phyloP scores from a whole-genome alignment of 1,139 yeast species.

The Debaryomycetaceae sp. region DNA sequence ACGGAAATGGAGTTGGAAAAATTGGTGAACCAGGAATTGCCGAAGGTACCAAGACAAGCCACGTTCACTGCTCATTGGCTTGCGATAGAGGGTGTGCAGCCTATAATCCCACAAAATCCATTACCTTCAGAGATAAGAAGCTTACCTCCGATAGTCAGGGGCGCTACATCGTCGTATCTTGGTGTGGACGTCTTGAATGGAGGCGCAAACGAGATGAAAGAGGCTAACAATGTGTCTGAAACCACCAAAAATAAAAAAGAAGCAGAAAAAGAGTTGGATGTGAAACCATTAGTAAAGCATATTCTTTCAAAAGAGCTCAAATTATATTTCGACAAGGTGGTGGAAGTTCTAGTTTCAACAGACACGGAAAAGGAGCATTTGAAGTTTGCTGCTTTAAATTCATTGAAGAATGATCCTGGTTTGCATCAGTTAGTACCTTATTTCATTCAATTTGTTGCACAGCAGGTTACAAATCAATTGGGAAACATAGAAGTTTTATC shows the following conservation, averaged over 20 bases:
- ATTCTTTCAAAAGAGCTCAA: conserved; percentile 92
- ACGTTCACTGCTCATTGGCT: conserved; percentile 98
- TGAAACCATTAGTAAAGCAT: conserved; percentile 94
- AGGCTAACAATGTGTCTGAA: conserved; percentile 16
- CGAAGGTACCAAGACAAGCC: conserved; percentile 89
- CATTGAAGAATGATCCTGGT: conserved; percentile 90
- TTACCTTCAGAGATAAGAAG: conserved; percentile 68
- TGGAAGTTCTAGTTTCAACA: conserved; percentile 67
- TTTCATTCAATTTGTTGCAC: conserved; percentile 93
- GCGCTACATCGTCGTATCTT: conserved; percentile 55
- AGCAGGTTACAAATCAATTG: conserved; percentile 86
- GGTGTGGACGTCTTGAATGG: conserved; percentile 40
- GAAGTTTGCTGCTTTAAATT: conserved; percentile 75
- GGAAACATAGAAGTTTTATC: conserved; percentile 68
- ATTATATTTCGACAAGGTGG: conserved; percentile 87
- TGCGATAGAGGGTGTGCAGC: conserved; percentile 98
- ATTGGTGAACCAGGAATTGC: conserved; percentile 88
- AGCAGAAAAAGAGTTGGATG: conserved; percentile 61
- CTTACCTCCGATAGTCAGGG: conserved; percentile 65
- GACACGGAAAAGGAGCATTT: conserved; percentile 57
- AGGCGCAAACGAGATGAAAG: conserved; percentile 20
- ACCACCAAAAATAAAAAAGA: conserved; percentile 24
- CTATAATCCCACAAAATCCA: conserved; percentile 96
- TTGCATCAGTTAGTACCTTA: conserved; percentile 95
- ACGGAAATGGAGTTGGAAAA: conserved; percentile 93